Base-by-base conservation (phyloP, 106 monocot genomes). In the Acorus gramineus region DNA sequence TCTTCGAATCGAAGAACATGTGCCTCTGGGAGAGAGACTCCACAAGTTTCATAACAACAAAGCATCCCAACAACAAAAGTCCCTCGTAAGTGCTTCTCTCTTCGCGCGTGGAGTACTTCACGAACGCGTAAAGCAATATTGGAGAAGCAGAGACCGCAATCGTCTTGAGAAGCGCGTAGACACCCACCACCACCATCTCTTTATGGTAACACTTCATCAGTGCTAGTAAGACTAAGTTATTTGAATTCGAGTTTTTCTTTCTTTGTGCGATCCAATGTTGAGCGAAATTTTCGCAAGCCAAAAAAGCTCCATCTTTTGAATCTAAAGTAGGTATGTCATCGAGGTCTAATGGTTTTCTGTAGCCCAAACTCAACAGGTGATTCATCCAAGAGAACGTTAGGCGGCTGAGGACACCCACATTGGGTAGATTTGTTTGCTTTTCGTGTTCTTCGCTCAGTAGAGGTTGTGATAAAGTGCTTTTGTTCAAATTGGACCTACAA, bases 11-110 rank as follows among this genome's bases (percentile, higher is more conserved):
- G 62, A 93, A 93, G 65, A 73, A 89, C 83, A 89, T 86, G 66
- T 86, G 89, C 77, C 93, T 76, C 52, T 93, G 93, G 14, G 86
- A 83, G 42, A 93, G 50, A 11, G 93, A 89, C 47, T 93, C 93
- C 6, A 75, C 69, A 3, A 81, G 14, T 69, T 86, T 89, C 8
- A 68, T 44, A 3, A 67, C 11, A 5, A 83, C 52, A 62, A 93
- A 64, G 8, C 60, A 78, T 7, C 45, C 54, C 11, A 83, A 69
- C 9, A 93, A 66, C 10, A 62, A 13, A 47, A 83, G 8, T 4
- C 83, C 93, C 4, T 52, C 48, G 3, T 10, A 11, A 14, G 71
- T 44, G 63, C 78, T 68, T 50, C 55, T 66, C 44, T 76, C 69
- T 10, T 74, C 71, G 2, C 52, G 47, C 46, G 67, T 64, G 4